Evolutionary conservation across 2,329 filamentous ascomycete species (phyloP).

Genomic region (Pochonia chlamydosporia): DNA sequence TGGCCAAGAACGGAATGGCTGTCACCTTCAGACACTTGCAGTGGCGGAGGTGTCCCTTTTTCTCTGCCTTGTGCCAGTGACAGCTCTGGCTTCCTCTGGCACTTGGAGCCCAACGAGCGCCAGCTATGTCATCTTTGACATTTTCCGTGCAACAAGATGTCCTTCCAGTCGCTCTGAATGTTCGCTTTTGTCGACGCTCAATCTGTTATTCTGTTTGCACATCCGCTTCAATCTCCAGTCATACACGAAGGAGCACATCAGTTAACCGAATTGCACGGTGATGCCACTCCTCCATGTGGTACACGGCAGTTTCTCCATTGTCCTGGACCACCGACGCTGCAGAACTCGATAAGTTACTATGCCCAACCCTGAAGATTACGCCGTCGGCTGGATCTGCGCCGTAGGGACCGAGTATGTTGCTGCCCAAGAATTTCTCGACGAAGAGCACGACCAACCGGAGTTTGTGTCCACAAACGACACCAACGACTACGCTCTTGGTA

Average conservation of each 20-base stretch:
- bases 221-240: background rate
- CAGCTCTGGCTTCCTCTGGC: background rate
- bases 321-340: no score
- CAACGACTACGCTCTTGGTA: conserved; percentile 24
- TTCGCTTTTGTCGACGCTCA: background rate
- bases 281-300: no score
- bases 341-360: background rate
- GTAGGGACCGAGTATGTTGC: conserved; percentile 14
- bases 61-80: background rate
- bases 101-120: background rate
- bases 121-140: background rate
- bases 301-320: no score
- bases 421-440: conserved; percentile 14
- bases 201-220: background rate
- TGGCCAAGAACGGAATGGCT: background rate
- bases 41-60: background rate
- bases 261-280: background rate
- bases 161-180: background rate
- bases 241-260: background rate
- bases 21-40: background rate
- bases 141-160: background rate
- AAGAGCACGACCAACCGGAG: conserved; percentile 7
- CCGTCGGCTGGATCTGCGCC: conserved; percentile 20
- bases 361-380: no score
- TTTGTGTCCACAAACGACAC: background rate